A percentile compares a stretch with the other conserved stretches of the same genome.
Evolutionary conservation across 129 eudicot species (phyloP).

Genomic region (Pulicaria dysenterica): DNA sequence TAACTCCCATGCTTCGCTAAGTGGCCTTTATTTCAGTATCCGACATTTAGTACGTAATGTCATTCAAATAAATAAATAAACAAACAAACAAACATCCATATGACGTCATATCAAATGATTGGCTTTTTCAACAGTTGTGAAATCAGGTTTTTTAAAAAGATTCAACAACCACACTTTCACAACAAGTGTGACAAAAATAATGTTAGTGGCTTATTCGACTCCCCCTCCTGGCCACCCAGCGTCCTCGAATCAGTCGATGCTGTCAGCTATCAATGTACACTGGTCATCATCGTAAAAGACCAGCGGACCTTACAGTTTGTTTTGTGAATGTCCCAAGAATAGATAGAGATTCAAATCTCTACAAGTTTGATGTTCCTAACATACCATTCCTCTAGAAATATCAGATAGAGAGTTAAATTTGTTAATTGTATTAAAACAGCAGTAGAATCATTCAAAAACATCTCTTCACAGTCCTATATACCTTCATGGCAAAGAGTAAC

Average conservation of each 20-base stretch:
- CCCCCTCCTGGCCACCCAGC: background rate
- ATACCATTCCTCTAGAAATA: background rate
- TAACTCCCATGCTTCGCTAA: background rate
- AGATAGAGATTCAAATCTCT: background rate
- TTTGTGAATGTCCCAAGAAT: background rate
- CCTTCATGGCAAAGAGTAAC: background rate
- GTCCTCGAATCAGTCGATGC: background rate
- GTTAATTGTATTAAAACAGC: background rate
- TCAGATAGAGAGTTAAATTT: background rate
- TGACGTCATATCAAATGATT: constrained; percentile 1
- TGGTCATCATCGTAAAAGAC: constrained; percentile 1
- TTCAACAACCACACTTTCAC: background rate
- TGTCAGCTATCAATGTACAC: constrained; percentile 13
- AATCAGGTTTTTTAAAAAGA: background rate
- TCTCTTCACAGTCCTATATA: background rate
- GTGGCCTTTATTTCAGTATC: constrained; percentile 7
- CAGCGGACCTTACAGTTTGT: constrained; percentile 10
- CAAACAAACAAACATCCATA: constrained; percentile 20
- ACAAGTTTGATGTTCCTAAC: background rate
- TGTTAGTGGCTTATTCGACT: background rate
- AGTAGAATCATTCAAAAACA: constrained; percentile 8
- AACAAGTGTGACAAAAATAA: constrained; percentile 15
- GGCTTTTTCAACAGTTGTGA: background rate
- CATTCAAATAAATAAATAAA: constrained; percentile 19
- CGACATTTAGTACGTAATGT: background rate